Evolutionary conservation across 2,329 filamentous ascomycete genomes (phyloP).

Genomic region (Triangularia verruculosa): DNA sequence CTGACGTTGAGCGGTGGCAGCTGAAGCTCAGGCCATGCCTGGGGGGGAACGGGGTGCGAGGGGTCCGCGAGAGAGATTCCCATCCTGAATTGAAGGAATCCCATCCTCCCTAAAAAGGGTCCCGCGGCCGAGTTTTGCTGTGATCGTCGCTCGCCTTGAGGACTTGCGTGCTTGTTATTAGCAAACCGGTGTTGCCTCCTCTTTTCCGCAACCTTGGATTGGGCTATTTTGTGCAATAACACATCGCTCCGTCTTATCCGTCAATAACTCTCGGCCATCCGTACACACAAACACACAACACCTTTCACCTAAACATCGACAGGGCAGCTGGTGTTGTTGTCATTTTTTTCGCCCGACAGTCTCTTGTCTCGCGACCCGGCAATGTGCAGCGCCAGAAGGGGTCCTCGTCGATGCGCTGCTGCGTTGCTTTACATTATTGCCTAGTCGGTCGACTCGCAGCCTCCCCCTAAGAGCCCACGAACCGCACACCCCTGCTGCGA

Average conservation of each 20-base stretch:
- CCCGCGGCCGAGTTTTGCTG: constrained; percentile 9
- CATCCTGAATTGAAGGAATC: constrained; percentile 23
- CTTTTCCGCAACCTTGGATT: background rate
- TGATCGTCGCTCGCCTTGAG: constrained; percentile 13
- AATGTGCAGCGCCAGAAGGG: constrained; percentile 15
- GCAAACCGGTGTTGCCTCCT: background rate
- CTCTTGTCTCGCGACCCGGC: background rate
- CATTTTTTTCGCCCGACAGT: background rate
- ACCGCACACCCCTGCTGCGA: background rate
- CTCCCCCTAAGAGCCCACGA: constrained; percentile 5
- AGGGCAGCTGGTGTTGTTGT: background rate
- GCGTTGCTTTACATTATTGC: constrained; percentile 6
- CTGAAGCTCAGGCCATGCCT: constrained; percentile 4
- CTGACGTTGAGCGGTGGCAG: constrained; percentile 1
- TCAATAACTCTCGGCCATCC: background rate
- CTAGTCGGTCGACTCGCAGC: constrained; percentile 12
- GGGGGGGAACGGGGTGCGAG: background rate
- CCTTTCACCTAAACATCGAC: background rate
- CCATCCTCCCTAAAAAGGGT: constrained; percentile 16
- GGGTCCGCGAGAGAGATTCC: constrained; percentile 20
- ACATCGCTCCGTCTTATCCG: background rate
- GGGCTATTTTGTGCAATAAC: background rate
- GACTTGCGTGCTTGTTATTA: background rate
- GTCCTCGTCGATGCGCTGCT: constrained; percentile 11
- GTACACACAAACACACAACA: background rate